Evolutionary conservation across 768 basidiomycete species (phyloP), one percentile per base, ranked within the genome.

Genomic region (Mycena haematopus): DNA sequence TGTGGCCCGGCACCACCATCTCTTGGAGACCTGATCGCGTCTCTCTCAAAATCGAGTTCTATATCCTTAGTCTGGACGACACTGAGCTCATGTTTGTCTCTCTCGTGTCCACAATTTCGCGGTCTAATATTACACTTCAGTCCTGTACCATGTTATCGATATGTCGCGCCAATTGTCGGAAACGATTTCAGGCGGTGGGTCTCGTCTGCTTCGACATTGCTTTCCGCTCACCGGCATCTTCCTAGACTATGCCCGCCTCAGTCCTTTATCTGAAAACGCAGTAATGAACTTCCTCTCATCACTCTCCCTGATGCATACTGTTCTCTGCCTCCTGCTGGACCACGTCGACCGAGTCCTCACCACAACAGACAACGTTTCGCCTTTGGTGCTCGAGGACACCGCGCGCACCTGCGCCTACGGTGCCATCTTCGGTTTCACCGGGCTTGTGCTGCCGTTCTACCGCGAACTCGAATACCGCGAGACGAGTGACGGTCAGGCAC

Each of bases 201-300:
- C 25, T 44, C 4, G 11, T 22, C 35, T 29, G 14, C 35, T 25
- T 6, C 11, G 5, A 6, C 6, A 47, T 40, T 24, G 19, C 11
- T 17, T 10, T 7, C 21, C 15, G 6, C 7, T 29, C 14, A 38
- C 27, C 6, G 35, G 6, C n/a, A 22, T 36, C 19, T 3, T 10
- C 11, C 17, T 22, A 66, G 65, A 66, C 42, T 56, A 55, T 42
- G 57, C 61, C 10, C 65, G 65, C 13, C n/a, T 59, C 45, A 33
- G 46, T 9, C 65, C 60, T 3, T 22, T 66, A 25, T 58, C 64
- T 13, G 64, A 65, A 47, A 15, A 19, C 31, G 59, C 59, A 6
- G 45, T 53, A 1, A 36, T 60, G 19, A 44, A 51, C 19, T 45
- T 52, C 31, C 15, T 66, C 10, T 49, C 60, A 8, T 55, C 57